Evolutionary conservation across 2,329 filamentous ascomycete species (phyloP).

Genomic region (Dendrostoma leiphaemia): DNA sequence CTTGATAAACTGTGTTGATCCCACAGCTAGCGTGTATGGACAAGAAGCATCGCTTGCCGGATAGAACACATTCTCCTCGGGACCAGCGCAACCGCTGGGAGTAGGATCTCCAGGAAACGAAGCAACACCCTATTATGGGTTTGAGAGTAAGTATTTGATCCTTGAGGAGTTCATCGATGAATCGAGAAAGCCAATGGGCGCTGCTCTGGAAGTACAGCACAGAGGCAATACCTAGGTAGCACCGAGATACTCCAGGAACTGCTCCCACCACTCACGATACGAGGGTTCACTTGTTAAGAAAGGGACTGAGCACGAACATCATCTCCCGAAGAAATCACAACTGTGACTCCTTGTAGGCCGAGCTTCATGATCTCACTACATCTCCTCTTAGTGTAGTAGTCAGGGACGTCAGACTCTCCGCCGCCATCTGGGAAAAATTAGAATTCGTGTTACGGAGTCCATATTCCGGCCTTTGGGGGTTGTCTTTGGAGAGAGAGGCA

Average conservation of each 20-base stretch:
- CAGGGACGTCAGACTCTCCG: slow-evolving; percentile 43
- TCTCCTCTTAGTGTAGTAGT: slow-evolving; percentile 42
- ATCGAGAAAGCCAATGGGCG: no score
- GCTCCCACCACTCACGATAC: no score
- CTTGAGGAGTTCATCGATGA: no score
- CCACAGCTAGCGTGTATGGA: slow-evolving; percentile 45
- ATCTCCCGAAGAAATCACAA: slow-evolving; percentile 40
- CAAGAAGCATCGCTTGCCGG: slow-evolving; percentile 43
- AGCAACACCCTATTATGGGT: slow-evolving; percentile 34
- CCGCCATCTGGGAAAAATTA: slow-evolving; percentile 21
- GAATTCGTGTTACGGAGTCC: no score
- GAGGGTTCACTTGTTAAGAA: no score
- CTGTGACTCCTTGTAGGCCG: slow-evolving; percentile 37
- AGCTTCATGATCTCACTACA: slow-evolving; percentile 45
- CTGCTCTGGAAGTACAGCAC: no score
- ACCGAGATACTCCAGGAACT: no score
- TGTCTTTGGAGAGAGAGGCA: neutral
- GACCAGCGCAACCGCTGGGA: slow-evolving; percentile 33
- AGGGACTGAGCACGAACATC: no score
- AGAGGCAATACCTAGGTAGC: no score
- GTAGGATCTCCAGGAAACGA: slow-evolving; percentile 25
- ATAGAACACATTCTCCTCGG: slow-evolving; percentile 36
- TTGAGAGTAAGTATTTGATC: no score
- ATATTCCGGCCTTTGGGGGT: no score
- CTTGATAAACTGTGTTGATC: slow-evolving; percentile 26